Evolutionary conservation across 306 rosid species (phyloP).

Genomic region (Citrullus mucosospermus): DNA sequence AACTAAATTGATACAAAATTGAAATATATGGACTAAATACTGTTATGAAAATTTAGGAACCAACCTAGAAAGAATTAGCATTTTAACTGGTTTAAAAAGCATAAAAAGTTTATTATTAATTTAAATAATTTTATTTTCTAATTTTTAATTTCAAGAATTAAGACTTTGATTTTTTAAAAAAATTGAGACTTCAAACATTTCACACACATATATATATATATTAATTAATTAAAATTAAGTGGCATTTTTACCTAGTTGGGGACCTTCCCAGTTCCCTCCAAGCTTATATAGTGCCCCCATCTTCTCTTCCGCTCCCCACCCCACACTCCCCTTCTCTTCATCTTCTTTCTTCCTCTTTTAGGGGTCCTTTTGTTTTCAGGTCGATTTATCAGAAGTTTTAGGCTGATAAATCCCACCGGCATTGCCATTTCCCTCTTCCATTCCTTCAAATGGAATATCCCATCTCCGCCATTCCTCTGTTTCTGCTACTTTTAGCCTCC

Average conservation of each 20-base stretch:
- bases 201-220: no score
- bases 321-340: not conserved
- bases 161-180: no score
- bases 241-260: not conserved
- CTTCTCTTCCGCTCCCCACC: constrained; percentile 1
- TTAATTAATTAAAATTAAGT: not conserved
- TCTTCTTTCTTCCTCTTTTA: not conserved
- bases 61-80: no score
- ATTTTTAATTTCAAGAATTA: no score
- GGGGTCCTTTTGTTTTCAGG: not conserved
- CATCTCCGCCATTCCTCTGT: constrained; percentile 20
- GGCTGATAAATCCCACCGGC: not conserved
- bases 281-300: constrained; percentile 1
- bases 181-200: no score
- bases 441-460: constrained; percentile 10
- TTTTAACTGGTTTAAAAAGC: no score
- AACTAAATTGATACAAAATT: no score
- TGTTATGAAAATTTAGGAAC: no score
- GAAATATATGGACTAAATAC: no score
- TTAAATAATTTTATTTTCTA: no score
- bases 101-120: no score
- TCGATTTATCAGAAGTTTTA: not conserved
- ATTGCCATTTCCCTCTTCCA: not conserved
- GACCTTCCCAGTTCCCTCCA: not conserved
- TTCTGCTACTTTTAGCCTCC: constrained; percentile 27